Evolutionary conservation across 768 basidiomycete genomes (phyloP), one percentile per base, ranked within the genome.

Genomic region (Phaeotremella fagi): DNA sequence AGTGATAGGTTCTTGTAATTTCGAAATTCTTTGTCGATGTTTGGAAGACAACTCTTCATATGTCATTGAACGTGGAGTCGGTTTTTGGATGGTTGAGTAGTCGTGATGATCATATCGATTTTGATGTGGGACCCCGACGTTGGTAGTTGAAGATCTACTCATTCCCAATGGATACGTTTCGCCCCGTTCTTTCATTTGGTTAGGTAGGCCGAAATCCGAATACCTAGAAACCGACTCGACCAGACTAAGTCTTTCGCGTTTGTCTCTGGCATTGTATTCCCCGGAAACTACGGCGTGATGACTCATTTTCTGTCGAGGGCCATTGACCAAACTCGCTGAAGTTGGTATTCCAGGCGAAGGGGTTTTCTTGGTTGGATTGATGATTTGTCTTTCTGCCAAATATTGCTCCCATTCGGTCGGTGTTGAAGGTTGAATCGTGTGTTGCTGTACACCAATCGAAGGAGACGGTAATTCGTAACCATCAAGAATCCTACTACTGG

Each of bases 1-100:
- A n/a, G 86, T 90, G 27, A 95, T 75, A 3, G 90, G 90, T 33
- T 80, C 83, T 75, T 95, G 90, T 59, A 95, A 70, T 64, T 83
- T 83, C 28, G 80, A 81, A 77, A 95, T 81, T 75, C 88, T 87
- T 75, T 87, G 84, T 45, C 87, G 82, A 63, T 94, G 90, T 16
- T 90, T 79, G 61, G 89, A 87, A 43, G 82, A 84, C 27, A 94
- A 78, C 70, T 94, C 89, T 73, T 92, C 90, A 69, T 87, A 88
- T 1, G 90, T 89, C 53, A 83, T 81, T 24, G 84, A 81, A 7
- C 64, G 46, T 20, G 15, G 45, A 3, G 6, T 41, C 12, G 38
- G 38, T 20, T 9, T 7, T 9, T 11, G 18, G 6, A 20, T 20
- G 22, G 38, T 12, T 11, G 7, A 6, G 11, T 12, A 6, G 12